Conservation (phyloP, 768 basidiomycete genomes). For the Rhizopogon vinicolor region DNA sequence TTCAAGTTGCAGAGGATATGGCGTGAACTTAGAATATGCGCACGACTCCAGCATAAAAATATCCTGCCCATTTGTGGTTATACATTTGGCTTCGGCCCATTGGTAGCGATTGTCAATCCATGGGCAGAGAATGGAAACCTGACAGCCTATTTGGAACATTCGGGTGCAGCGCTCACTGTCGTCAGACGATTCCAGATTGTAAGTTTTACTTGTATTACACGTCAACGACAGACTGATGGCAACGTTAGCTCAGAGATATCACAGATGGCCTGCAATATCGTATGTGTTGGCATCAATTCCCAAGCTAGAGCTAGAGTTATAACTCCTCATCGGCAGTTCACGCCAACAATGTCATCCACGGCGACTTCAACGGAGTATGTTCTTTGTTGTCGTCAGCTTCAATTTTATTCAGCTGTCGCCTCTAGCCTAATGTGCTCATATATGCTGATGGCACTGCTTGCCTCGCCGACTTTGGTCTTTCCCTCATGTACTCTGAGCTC, state of each 20-base stretch:
- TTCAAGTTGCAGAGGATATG: conserved; percentile 4
- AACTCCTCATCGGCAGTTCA: not conserved
- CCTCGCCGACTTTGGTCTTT: conserved; percentile 35
- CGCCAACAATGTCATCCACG: conserved; percentile 32
- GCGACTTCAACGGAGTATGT: conserved; percentile 42
- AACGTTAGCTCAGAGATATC: not conserved
- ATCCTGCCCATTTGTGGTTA: conserved; percentile 26
- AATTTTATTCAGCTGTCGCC: not conserved
- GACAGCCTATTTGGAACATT: conserved; percentile 14
- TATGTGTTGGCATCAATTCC: not conserved
- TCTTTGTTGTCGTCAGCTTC: not conserved
- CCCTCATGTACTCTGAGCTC: conserved; percentile 22
- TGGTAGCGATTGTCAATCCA: conserved; percentile 29
- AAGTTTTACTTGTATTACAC: not conserved
- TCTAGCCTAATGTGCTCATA: conserved; percentile 32
- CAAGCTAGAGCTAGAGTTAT: not conserved
- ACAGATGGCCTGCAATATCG: conserved; percentile 17
- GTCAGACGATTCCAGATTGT: conserved; percentile 10
- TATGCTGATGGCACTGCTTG: conserved; percentile 25
- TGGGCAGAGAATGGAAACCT: conserved; percentile 30
- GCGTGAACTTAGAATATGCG: conserved; percentile 19
- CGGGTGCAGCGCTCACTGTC: conserved; percentile 2
- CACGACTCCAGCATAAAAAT: conserved; percentile 19
- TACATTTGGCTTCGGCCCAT: conserved; percentile 25
- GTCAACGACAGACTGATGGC: not conserved